phyloP scores from a whole-genome alignment of 148 eudicot species.

The Gaultheria prostrata region DNA sequence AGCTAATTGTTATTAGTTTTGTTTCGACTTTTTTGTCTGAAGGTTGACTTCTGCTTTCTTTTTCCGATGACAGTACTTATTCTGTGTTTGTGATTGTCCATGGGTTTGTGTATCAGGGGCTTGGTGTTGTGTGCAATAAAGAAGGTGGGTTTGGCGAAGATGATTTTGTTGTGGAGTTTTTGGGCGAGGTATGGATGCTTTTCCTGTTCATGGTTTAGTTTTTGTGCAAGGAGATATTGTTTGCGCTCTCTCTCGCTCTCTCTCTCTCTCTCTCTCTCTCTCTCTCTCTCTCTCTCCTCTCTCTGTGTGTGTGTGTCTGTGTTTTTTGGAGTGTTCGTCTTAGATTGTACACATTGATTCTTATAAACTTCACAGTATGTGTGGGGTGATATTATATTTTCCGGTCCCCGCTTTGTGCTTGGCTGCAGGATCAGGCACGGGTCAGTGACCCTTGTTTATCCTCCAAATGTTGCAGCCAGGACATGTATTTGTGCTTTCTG shows the following conservation, averaged over 20 bases:
- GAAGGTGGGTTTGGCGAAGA: constrained; percentile 86
- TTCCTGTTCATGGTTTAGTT: background rate
- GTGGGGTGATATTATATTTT: background rate
- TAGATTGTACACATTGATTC: background rate
- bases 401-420: background rate
- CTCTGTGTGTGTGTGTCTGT: too few relatives aligned
- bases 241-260: background rate
- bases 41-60: background rate
- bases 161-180: constrained; percentile 91
- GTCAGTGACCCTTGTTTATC: background rate
- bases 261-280: background rate
- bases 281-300: background rate
- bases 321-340: background rate
- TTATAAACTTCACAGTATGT: background rate
- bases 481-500: background rate
- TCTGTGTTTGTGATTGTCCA: constrained; percentile 9
- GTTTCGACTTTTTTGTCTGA: background rate
- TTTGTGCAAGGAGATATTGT: background rate
- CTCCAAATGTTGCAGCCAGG: constrained; percentile 3
- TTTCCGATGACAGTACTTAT: background rate
- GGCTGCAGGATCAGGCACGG: background rate
- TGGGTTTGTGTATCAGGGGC: constrained; percentile 56
- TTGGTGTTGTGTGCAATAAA: constrained; percentile 96
- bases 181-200: constrained; percentile 72
- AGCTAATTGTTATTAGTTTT: background rate